Conservation (phyloP, 495 filamentous ascomycete species). For the Chaetomium fimeti region DNA sequence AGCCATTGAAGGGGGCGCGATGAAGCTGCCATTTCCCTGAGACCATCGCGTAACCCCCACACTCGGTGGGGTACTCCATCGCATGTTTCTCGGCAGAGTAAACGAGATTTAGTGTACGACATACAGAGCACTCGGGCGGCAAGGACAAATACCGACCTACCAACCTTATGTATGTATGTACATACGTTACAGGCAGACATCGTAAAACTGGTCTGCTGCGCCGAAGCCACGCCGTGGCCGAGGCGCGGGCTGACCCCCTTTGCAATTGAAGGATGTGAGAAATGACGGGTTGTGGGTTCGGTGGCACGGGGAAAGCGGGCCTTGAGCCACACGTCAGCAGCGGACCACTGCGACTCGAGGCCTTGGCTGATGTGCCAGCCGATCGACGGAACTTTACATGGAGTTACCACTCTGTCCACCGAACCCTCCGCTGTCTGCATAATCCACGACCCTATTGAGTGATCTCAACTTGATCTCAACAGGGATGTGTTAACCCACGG, state of each 20-base stretch:
- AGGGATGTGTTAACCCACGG: no score
- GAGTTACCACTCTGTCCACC: background rate
- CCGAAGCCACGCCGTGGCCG: background rate
- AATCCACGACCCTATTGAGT: no score
- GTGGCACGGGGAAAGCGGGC: slow-evolving; percentile 1
- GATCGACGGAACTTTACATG: background rate
- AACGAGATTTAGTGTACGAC: no score
- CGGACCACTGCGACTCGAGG: background rate
- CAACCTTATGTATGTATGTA: background rate
- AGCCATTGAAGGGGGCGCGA: no score
- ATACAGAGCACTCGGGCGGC: no score
- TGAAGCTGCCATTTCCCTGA: no score
- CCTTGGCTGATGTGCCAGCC: background rate
- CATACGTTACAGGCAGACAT: background rate
- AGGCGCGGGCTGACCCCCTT: background rate
- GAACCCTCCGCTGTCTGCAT: background rate
- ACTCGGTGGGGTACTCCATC: no score
- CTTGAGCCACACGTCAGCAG: slow-evolving; percentile 2
- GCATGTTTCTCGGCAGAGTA: no score
- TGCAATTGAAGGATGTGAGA: background rate
- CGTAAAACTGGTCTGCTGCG: background rate
- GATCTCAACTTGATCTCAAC: no score
- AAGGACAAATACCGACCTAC: no score
- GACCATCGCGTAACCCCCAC: no score
- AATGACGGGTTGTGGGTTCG: slow-evolving; percentile 4